Conservation (phyloP, 169 alveolate species). For the Plasmodium berghei region DNA sequence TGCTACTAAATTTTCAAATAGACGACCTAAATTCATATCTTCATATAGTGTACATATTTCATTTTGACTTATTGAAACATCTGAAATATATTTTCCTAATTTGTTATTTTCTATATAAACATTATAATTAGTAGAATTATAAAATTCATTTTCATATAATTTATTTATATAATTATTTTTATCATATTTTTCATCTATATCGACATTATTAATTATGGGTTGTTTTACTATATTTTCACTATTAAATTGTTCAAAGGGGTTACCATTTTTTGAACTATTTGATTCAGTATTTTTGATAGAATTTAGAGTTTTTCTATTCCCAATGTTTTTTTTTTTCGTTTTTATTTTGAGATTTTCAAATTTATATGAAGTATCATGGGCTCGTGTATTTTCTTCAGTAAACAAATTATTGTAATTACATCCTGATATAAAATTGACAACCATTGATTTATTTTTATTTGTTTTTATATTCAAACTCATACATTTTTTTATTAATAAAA, state of each 20-base stretch:
- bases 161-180: not conserved
- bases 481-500: no score
- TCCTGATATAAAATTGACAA: no score
- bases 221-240: not conserved
- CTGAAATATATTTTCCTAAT: slow-evolving; percentile 30
- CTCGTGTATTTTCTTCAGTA: no score
- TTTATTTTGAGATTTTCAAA: no score
- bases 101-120: slow-evolving; percentile 43
- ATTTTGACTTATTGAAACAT: slow-evolving; percentile 70
- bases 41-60: slow-evolving; percentile 87
- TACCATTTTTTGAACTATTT: not conserved
- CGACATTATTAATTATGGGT: not conserved
- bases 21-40: slow-evolving; percentile 87
- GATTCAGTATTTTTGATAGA: no score
- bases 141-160: not conserved
- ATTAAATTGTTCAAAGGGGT: not conserved
- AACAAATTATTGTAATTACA: no score
- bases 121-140: not conserved
- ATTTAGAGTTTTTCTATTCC: no score
- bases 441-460: no score
- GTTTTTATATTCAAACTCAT: no score
- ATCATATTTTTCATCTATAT: not conserved
- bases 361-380: no score
- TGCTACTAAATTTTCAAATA: slow-evolving; percentile 90
- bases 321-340: no score